Conservation (phyloP, 2,329 filamentous ascomycete genomes). For the Colletotrichum euphorbiae region DNA sequence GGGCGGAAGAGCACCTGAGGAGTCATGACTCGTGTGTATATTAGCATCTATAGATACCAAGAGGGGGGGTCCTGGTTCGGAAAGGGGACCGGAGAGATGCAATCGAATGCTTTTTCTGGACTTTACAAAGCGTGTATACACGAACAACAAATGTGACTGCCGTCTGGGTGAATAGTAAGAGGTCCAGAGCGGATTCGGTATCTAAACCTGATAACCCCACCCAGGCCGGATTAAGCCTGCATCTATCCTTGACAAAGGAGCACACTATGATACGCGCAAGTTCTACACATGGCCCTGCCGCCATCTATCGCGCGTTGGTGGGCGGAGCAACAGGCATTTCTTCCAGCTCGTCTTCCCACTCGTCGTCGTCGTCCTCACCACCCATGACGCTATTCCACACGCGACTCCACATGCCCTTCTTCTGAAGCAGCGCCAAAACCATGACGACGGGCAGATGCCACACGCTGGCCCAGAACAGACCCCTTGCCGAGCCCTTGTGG, state of each 20-base stretch:
- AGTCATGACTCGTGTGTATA: conserved; percentile 26
- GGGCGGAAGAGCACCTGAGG: conserved; percentile 11
- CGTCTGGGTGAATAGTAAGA: background rate
- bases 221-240: background rate
- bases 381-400: conserved; percentile 79
- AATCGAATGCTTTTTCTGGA: background rate
- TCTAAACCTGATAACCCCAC: conserved; percentile 13
- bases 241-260: conserved; percentile 16
- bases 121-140: background rate
- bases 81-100: conserved; percentile 6
- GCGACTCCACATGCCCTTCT: conserved; percentile 90
- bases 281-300: background rate
- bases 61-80: conserved; percentile 9
- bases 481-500: conserved; percentile 81
- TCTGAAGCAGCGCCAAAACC: conserved; percentile 90
- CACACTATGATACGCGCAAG: conserved; percentile 32
- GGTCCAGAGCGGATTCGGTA: conserved; percentile 8
- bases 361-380: conserved; percentile 61
- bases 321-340: conserved; percentile 47
- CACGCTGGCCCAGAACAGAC: conserved; percentile 96
- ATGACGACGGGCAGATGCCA: conserved; percentile 94
- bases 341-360: conserved; percentile 69
- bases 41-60: conserved; percentile 41
- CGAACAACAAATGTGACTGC: background rate
- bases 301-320: conserved; percentile 18